phyloP scores from a whole-genome alignment of 148 eudicot species.

The Vaccinium myrtillus region DNA sequence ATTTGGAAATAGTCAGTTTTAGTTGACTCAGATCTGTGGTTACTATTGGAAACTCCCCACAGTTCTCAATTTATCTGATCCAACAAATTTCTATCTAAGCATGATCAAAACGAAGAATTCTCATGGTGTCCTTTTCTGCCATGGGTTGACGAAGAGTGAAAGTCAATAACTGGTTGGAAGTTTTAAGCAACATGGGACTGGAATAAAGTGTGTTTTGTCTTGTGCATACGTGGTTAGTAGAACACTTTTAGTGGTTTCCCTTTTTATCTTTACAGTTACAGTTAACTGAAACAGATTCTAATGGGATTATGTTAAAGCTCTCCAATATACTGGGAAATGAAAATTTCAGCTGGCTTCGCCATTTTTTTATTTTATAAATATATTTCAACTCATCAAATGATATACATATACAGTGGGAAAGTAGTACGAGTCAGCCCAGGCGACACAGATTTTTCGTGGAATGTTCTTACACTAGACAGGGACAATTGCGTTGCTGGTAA shows the following conservation, averaged over 20 bases:
- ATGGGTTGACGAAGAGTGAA: neutral
- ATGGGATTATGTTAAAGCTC: neutral
- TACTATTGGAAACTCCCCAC: neutral
- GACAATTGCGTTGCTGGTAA: slow-evolving; percentile 88
- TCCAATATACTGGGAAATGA: neutral
- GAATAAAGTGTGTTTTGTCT: neutral
- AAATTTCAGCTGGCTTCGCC: slow-evolving; percentile 5
- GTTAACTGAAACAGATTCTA: neutral
- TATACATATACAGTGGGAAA: slow-evolving; percentile 54
- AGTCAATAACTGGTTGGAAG: neutral
- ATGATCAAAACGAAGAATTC: neutral
- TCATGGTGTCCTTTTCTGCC: neutral
- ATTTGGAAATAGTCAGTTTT: neutral
- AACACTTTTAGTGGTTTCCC: neutral
- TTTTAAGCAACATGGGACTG: neutral
- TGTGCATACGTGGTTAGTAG: neutral
- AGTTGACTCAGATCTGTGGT: neutral
- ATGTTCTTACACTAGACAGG: slow-evolving; percentile 66
- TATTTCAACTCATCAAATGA: slow-evolving; percentile 11
- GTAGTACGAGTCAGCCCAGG: slow-evolving; percentile 61
- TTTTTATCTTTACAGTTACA: slow-evolving; percentile 1
- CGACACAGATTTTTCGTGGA: slow-evolving; percentile 64
- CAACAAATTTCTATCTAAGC: neutral
- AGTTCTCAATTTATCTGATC: neutral
- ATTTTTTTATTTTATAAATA: neutral